Evolutionary conservation across 106 monocot species (phyloP).

Genomic region (Hemerocallis citrina): DNA sequence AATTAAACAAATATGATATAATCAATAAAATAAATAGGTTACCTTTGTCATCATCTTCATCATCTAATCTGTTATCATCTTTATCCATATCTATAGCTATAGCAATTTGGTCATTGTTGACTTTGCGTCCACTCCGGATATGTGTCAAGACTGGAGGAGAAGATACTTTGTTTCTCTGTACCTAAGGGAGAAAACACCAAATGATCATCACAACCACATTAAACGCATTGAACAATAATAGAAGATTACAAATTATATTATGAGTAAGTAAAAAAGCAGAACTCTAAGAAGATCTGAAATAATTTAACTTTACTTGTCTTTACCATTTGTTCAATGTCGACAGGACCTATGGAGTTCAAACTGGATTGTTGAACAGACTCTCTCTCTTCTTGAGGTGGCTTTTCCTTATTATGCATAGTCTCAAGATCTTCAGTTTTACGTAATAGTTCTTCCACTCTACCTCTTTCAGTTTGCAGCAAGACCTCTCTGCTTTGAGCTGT

Average conservation of each 20-base stretch:
- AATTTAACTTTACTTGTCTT: background rate
- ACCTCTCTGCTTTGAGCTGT: conserved; percentile 57
- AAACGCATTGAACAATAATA: background rate
- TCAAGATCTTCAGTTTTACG: conserved; percentile 43
- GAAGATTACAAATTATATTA: background rate
- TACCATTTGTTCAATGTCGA: conserved; percentile 77
- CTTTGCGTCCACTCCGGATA: conserved; percentile 68
- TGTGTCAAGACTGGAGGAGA: conserved; percentile 29
- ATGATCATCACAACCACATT: background rate
- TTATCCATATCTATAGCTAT: conserved; percentile 71
- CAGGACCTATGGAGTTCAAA: conserved; percentile 26
- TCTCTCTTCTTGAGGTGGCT: conserved; percentile 17
- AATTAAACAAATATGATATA: background rate
- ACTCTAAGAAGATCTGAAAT: background rate
- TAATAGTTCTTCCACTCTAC: conserved; percentile 43
- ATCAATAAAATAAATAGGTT: too few species aligned
- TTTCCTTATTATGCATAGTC: conserved; percentile 35
- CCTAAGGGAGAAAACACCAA: conserved; percentile 2
- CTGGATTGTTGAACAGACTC: conserved; percentile 23
- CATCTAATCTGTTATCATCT: conserved; percentile 27
- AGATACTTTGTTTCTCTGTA: conserved; percentile 56
- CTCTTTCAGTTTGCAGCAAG: conserved; percentile 66
- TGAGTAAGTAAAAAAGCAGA: background rate
- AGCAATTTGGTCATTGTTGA: conserved; percentile 78
- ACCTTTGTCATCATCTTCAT: conserved; percentile 99